Conservation (phyloP, 768 basidiomycete species). For the Tephrocybe sp. region DNA sequence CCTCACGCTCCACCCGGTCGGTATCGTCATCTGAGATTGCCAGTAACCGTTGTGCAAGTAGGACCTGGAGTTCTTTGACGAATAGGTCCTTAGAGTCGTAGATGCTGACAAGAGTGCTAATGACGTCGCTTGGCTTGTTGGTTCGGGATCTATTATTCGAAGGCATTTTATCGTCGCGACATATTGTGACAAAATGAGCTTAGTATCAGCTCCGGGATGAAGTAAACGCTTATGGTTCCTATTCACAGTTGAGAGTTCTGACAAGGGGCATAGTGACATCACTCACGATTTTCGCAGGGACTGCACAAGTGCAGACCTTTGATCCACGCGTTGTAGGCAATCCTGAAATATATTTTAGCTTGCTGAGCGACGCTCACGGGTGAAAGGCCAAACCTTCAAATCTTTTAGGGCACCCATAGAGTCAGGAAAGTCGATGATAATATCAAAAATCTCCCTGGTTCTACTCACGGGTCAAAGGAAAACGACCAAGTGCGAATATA, state of each 20-base stretch:
- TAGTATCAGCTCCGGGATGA: slow-evolving; percentile 95
- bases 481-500: neutral
- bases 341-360: slow-evolving; percentile 36
- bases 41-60: slow-evolving; percentile 85
- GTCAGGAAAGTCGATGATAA: slow-evolving; percentile 92
- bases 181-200: slow-evolving; percentile 85
- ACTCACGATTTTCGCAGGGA: slow-evolving; percentile 78
- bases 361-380: neutral
- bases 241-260: neutral
- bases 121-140: slow-evolving; percentile 88
- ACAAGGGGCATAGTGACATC: neutral
- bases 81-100: slow-evolving; percentile 97
- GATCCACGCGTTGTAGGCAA: slow-evolving; percentile 77
- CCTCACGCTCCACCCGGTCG: slow-evolving; percentile 75
- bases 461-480: slow-evolving; percentile 32
- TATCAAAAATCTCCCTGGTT: slow-evolving; percentile 88
- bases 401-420: slow-evolving; percentile 84
- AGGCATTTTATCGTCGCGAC: slow-evolving; percentile 90
- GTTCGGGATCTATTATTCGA: slow-evolving; percentile 85
- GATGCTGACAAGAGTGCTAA: slow-evolving; percentile 95
- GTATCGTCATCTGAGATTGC: slow-evolving; percentile 76
- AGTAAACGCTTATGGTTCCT: slow-evolving; percentile 87
- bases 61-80: slow-evolving; percentile 89
- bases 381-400: slow-evolving; percentile 55
- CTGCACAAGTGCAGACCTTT: slow-evolving; percentile 71